Conservation (phyloP, 306 rosid genomes). For the Cucurbita pepo region DNA sequence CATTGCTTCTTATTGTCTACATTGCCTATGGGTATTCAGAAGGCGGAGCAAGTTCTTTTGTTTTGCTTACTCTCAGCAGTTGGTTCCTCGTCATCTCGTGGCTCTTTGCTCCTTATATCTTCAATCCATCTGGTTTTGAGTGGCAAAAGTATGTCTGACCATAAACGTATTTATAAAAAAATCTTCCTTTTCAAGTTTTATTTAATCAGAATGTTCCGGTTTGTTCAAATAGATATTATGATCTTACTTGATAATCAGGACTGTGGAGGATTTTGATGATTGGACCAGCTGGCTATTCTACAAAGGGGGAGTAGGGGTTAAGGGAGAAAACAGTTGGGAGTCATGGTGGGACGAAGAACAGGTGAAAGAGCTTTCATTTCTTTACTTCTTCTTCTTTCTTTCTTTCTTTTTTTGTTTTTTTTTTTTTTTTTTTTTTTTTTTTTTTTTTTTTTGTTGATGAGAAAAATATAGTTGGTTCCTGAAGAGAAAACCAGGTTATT, state of each 20-base stretch:
- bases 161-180: background rate
- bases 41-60: conserved; percentile 74
- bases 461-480: background rate
- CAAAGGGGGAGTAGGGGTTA: conserved; percentile 93
- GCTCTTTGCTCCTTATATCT: conserved; percentile 26
- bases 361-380: conserved; percentile 19
- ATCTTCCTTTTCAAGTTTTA: background rate
- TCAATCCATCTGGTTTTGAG: no score
- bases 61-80: conserved; percentile 81
- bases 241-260: conserved; percentile 40
- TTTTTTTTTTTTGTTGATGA: no score
- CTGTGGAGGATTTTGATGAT: conserved; percentile 97
- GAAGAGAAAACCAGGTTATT: background rate
- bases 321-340: conserved; percentile 98
- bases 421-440: no score
- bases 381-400: background rate
- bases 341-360: conserved; percentile 99
- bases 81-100: conserved; percentile 99
- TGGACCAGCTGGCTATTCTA: conserved; percentile 98
- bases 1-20: conserved; percentile 68
- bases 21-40: conserved; percentile 59
- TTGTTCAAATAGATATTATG: background rate
- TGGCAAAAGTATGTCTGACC: conserved; percentile 29
- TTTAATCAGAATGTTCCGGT: background rate
- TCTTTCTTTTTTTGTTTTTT: no score